Conservation (phyloP, 1,139 yeast species). For the Blastobotrys serpentis region DNA sequence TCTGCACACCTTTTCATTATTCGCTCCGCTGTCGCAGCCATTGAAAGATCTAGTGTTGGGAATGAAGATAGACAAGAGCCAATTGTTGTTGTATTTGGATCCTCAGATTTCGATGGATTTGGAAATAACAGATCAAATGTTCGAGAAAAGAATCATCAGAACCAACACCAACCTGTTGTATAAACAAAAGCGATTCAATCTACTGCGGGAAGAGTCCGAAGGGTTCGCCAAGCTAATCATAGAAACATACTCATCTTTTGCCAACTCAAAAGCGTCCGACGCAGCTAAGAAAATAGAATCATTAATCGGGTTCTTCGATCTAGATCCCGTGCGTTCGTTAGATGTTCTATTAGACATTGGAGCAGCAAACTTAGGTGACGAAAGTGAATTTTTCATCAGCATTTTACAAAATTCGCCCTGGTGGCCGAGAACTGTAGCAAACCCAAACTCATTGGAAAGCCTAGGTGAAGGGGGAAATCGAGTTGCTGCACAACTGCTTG, state of each 20-base stretch:
- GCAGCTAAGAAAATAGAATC: slow-evolving; percentile 54
- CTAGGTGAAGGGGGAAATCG: slow-evolving; percentile 55
- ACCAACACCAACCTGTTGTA: slow-evolving; percentile 50
- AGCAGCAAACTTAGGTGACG: slow-evolving; percentile 46
- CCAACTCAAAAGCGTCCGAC: slow-evolving; percentile 40
- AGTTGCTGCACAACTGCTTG: slow-evolving; percentile 60
- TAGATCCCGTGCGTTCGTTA: slow-evolving; percentile 74
- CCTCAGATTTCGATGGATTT: slow-evolving; percentile 27
- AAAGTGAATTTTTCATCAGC: slow-evolving; percentile 48
- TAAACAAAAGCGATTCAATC: slow-evolving; percentile 69
- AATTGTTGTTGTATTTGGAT: slow-evolving; percentile 29
- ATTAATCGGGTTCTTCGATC: slow-evolving; percentile 70
- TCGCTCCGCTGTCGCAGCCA: slow-evolving; percentile 17
- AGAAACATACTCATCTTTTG: slow-evolving; percentile 49
- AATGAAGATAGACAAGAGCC: slow-evolving; percentile 27
- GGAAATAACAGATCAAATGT: slow-evolving; percentile 31
- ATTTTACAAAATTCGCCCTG: slow-evolving; percentile 56
- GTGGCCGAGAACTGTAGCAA: slow-evolving; percentile 58
- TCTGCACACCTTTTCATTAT: slow-evolving; percentile 27
- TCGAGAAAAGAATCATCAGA: slow-evolving; percentile 46
- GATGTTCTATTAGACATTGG: slow-evolving; percentile 59
- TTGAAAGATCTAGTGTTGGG: slow-evolving; percentile 23
- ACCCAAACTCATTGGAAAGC: slow-evolving; percentile 35
- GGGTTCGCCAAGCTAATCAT: slow-evolving; percentile 72
- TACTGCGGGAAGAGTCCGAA: slow-evolving; percentile 75